Evolutionary conservation across 805 yeast species (phyloP), one percentile per base, ranked within the genome.

Genomic region (Grigorovia transvaalensis): DNA sequence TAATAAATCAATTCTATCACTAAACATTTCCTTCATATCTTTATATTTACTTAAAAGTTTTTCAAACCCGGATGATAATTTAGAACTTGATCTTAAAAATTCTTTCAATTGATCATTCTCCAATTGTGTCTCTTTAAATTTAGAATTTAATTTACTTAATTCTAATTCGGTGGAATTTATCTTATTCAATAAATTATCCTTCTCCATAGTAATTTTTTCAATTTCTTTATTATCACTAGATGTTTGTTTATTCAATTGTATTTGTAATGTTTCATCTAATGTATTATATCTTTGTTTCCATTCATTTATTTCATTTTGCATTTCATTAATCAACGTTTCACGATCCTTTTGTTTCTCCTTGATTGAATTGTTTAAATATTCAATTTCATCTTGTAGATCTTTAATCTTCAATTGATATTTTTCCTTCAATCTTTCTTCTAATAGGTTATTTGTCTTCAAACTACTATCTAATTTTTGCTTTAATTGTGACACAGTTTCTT

Each of bases 1-100:
- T 33, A 64, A 47, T n/a, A 46, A 33, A 45, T 57, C 56, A 15
- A 64, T 46, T 51, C 60, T 65, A 35, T 55, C 56, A 35, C 59
- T 50, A 27, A 58, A 53, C 42, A 56, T 59, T 27, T 51, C 54
- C 51, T 60, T 59, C 58, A 62, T 60, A 23, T 48, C 48, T 27
- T 54, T 57, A 48, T 59, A 57, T 48, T 57, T 60, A 15, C 33
- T 33, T 41, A 49, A 40, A 54, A 49, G 27, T 38, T 49, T 20
- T 20, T 38, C 45, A n/a, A 49, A 44, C 9, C 48, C 48, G 20
- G 42, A 20, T 17, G 51, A 45, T 8, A 49, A 27, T 35, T 49
- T 44, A 5, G 51, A 49, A 38, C 42, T 45, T 18, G 51, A 49
- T 33, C 35, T 33, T 20, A 46, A 13, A 15, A 33, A 33, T 19